A percentile compares a stretch with the other conserved stretches of the same genome.
Evolutionary conservation across 768 basidiomycete genomes (phyloP).

Genomic region (Tricholoma flavovirens): DNA sequence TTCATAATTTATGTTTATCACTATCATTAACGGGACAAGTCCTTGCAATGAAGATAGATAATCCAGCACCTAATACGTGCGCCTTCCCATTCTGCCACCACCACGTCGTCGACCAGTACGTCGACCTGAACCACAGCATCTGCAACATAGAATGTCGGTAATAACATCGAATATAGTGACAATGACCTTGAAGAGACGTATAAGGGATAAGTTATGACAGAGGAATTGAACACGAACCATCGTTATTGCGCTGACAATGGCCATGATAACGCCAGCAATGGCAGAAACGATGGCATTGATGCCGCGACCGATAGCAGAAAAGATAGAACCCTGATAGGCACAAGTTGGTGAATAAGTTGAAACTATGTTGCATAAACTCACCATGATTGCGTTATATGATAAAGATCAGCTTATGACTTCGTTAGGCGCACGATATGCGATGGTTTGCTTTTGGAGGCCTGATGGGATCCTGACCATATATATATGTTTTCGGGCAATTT

Average conservation of each 20-base stretch:
- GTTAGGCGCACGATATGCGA: not conserved
- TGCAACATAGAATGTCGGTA: constrained; percentile 47
- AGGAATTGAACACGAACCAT: constrained; percentile 34
- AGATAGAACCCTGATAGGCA: constrained; percentile 45
- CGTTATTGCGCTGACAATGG: constrained; percentile 54
- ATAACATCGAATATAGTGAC: constrained; percentile 63
- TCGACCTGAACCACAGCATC: constrained; percentile 38
- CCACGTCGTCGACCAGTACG: not conserved
- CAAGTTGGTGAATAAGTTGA: not conserved
- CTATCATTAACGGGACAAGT: no score
- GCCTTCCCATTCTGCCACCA: no score
- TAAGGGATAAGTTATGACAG: not conserved
- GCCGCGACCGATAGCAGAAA: constrained; percentile 59
- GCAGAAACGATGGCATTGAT: constrained; percentile 57
- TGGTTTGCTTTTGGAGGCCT: not conserved
- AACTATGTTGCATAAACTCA: not conserved
- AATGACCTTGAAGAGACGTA: constrained; percentile 38
- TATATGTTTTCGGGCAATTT: not conserved
- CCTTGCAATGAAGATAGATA: no score
- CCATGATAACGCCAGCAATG: constrained; percentile 53
- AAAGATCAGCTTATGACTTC: not conserved
- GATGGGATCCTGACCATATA: not conserved
- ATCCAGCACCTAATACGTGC: no score
- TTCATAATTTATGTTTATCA: no score
- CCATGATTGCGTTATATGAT: not conserved